phyloP scores from a whole-genome alignment of 2,329 filamentous ascomycete genomes.

The Fusarium chlamydosporum region DNA sequence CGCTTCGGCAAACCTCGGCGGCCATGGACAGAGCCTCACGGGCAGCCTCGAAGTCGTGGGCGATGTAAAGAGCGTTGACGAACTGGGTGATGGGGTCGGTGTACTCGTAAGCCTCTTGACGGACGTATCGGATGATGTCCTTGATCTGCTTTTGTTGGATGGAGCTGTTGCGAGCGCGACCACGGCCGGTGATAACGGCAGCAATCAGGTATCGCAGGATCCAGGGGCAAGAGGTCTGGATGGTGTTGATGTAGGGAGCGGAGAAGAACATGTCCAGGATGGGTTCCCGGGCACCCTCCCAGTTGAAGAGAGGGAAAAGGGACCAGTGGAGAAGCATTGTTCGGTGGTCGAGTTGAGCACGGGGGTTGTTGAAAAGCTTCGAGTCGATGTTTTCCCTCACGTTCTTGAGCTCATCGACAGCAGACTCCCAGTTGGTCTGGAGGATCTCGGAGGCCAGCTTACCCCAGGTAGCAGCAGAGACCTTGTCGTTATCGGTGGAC shows the following conservation, averaged over 20 bases:
- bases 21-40: constrained; percentile 87
- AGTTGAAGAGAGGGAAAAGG: constrained; percentile 99
- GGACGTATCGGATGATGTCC: constrained; percentile 93
- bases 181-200: constrained; percentile 93
- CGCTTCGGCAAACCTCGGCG: constrained; percentile 89
- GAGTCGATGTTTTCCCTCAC: constrained; percentile 94
- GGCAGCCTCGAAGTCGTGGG: constrained; percentile 91
- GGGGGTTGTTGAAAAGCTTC: constrained; percentile 94
- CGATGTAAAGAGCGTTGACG: constrained; percentile 93
- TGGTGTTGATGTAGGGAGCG: constrained; percentile 98
- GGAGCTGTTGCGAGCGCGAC: constrained; percentile 82
- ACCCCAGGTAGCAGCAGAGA: constrained; percentile 95
- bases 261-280: constrained; percentile 98
- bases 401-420: constrained; percentile 90
- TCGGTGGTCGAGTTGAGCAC: constrained; percentile 95
- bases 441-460: constrained; percentile 97
- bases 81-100: constrained; percentile 96
- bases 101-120: constrained; percentile 99
- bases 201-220: constrained; percentile 93
- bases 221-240: constrained; percentile 98
- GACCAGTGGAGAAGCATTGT: constrained; percentile 99
- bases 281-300: constrained; percentile 88
- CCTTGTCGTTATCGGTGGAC: constrained; percentile 98
- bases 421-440: constrained; percentile 93
- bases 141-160: constrained; percentile 98